Evolutionary conservation across 768 basidiomycete genomes (phyloP), one percentile per base, ranked within the genome.

Genomic region (Hebeloma cylindrosporum): DNA sequence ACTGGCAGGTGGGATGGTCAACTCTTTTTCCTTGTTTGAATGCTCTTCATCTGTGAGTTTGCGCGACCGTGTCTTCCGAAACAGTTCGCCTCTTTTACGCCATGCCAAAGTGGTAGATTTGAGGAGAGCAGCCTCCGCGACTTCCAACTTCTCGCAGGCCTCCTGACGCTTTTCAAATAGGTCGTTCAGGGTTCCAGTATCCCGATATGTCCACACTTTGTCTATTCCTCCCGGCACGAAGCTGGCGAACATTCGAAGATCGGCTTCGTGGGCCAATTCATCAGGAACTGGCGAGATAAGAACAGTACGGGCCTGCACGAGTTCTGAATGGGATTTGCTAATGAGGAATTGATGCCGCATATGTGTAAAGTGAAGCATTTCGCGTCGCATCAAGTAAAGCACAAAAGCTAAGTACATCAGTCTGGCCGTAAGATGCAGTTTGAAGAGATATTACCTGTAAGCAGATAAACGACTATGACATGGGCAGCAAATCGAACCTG

Each of bases 221-320:
- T 80, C 76, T 14, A 85, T 74, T 0, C 85, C 85, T 10, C 85
- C 85, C 2, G 85, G 85, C 2, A 86, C 74, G 52, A 82, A 82
- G 48, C 74, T 77, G 23, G 79, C 77, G 51, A 82, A 78, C 28
- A 72, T 74, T 16, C 69, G 62, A 9, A 80, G 60, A 26, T 72
- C 70, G 20, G 66, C 61, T 51, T 79, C 77, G 35, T 68, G 72
- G 9, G 68, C 72, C 17, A 78, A 61, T 43, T 79, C 73, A 27
- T 76, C 70, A 0, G 83, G 82, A 4, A 85, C 74, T 27, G 78
- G 74, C 0, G 82, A 83, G 45, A 87, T 72, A 40, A 87, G 76
- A 9, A 87, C 81, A 0, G 85, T 85, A 18, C 79, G 74, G 1
- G 83, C 82, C 64, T 84, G 83, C 6, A 83, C 75, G 8, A 78